Evolutionary conservation across 2,329 filamentous ascomycete species (phyloP).

Genomic region (Huntiella omanensis): DNA sequence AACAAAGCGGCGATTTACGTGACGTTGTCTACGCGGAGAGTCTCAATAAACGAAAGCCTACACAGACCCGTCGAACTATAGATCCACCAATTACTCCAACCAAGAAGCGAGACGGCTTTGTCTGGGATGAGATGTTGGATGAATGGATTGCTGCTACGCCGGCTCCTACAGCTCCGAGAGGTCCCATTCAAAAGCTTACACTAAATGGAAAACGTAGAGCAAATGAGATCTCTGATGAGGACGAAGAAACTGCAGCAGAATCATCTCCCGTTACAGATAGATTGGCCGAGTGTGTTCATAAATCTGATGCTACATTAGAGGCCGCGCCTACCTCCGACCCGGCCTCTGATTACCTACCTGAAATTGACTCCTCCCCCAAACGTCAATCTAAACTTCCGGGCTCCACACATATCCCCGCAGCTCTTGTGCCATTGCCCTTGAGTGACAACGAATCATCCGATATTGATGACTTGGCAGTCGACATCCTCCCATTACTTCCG

Average conservation of each 20-base stretch:
- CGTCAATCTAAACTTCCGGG: background rate
- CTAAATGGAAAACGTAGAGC: background rate
- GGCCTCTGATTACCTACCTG: background rate
- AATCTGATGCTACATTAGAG: background rate
- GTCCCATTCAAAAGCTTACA: background rate
- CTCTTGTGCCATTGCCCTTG: no score
- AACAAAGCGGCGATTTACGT: constrained; percentile 31
- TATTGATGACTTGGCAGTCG: no score
- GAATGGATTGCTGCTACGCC: constrained; percentile 19
- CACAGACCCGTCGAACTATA: background rate
- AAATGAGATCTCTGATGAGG: background rate
- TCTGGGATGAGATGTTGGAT: constrained; percentile 24
- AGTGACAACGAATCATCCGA: no score
- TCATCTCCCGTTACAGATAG: no score
- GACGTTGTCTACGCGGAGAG: constrained; percentile 36
- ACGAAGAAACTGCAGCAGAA: no score
- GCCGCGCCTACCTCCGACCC: background rate
- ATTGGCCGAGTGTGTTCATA: background rate
- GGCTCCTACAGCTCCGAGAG: background rate
- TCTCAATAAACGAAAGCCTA: constrained; percentile 14
- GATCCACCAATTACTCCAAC: background rate
- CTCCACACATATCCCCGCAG: background rate
- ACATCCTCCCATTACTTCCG: background rate
- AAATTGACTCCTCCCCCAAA: background rate
- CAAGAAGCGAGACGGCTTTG: constrained; percentile 20